Evolutionary conservation across 2,329 filamentous ascomycete genomes (phyloP), one percentile per base, ranked within the genome.

Genomic region (Stachybotrys chartarum): DNA sequence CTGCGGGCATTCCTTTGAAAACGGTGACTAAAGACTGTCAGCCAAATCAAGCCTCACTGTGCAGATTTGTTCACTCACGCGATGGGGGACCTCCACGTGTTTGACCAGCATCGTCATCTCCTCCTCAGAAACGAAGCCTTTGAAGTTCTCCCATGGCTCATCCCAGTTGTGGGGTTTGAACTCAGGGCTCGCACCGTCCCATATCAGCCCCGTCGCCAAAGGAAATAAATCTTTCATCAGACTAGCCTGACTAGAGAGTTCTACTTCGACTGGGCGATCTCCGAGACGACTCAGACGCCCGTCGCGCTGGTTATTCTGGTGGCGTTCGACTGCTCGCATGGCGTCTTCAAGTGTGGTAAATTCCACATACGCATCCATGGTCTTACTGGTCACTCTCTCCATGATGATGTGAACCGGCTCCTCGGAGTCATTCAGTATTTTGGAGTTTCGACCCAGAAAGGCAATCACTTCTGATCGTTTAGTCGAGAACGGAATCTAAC

Each of bases 211-310:
- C 39, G 71, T 71, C 5, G 82, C 79, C 46, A 77, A 74, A 0
- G 84, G 83, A 61, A 87, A 87, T 17, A 87, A 67, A n/a, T 82
- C 78, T 59, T 72, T 74, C 83, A 87, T 85, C 16, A 88, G 71
- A 6, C 70, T 70, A 0, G 72, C 74, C 62, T 84, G 81, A 59
- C 76, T 80, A 0, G 82, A 81, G 2, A 86, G 64, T 58, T 80
- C 75, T 8, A 87, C 68, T 2, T 82, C 78, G 30, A 86, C 76
- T 16, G 77, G 74, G 1, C 84, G 81, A 50, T 80, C 77, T 0
- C 83, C 83, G 6, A 88, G 72, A 31, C 79, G 79, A 49, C 71
- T 70, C 30, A 71, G 65, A 5, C 79, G 75, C 5, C 75, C 74
- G 18, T 64, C 66, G 14, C 65, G 59, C 6, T 64, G 58, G 50